These are phyloP conservation scores for Candida sithepensis DNA, from an alignment of 805 yeast species.

Conservation along the genomic window DNA sequence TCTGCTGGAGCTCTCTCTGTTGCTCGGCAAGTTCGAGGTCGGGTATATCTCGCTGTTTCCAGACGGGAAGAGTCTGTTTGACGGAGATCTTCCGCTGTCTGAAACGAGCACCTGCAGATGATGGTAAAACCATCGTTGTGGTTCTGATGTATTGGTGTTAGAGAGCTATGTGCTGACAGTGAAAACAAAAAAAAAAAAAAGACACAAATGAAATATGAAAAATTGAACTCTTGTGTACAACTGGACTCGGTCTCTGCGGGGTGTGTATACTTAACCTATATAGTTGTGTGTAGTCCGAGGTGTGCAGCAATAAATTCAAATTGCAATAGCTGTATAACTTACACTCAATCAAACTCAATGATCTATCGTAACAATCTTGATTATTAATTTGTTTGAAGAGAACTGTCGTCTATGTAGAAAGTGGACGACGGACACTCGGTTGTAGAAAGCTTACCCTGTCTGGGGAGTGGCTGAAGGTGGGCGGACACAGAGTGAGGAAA, in stretches of 20 bases:
- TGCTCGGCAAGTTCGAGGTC: conserved; percentile 73
- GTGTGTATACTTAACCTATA: background rate
- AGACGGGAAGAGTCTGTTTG: conserved; percentile 77
- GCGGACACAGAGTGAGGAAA: background rate
- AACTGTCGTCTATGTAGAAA: background rate
- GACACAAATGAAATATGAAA: too few species aligned
- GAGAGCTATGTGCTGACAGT: too few species aligned
- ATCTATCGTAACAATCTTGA: background rate
- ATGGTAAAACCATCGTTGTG: conserved; percentile 31
- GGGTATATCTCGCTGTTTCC: conserved; percentile 76
- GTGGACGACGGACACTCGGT: background rate
- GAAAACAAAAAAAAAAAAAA: background rate
- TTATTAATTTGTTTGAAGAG: background rate
- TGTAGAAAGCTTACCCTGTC: background rate
- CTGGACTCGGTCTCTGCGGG: background rate
- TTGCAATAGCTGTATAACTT: too few species aligned
- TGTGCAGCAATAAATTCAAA: too few species aligned
- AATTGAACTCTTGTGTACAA: too few species aligned
- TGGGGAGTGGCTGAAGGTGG: conserved; percentile 1
- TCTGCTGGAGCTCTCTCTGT: conserved; percentile 81
- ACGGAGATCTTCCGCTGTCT: conserved; percentile 94
- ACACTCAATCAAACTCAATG: too few species aligned
- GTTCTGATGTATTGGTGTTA: too few species aligned
- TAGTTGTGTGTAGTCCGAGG: too few species aligned
- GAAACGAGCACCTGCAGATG: conserved; percentile 63